Evolutionary conservation across 2,329 filamentous ascomycete species (phyloP), one percentile per base, ranked within the genome.

Genomic region (Botryotinia calthae): DNA sequence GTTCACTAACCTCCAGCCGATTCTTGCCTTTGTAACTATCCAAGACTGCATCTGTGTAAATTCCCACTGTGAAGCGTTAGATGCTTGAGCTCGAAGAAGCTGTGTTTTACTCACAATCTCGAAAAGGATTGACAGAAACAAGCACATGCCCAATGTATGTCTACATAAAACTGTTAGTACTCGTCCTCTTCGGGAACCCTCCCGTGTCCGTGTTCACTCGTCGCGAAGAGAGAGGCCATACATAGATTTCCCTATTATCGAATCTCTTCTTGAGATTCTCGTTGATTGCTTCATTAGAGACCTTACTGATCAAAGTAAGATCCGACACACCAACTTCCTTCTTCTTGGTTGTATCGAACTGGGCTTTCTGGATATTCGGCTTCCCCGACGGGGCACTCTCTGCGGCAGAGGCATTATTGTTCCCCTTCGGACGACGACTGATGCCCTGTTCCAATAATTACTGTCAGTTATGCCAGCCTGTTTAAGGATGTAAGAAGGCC

Each of bases 71-170:
- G 71, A 75, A 68, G 61, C 67, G 79, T 86, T 76, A 89, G 83
- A 77, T 70, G 48, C 71, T 22, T 4, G 44, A 40, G 22, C 20
- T 67, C 59, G 12, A 46, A 22, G 34, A 14, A 31, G 22, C 5
- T 4, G 5, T 42, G 12, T 56, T 42, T 34, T 31, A 86, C 87
- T 81, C 84, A 89, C 88, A 87, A 81, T 99, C 96, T 81, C 94
- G 91, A 84, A 99, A 99, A 51, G 96, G 96, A 83, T 99, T 99
- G 82, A 99, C 96, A 56, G 96, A 98, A 78, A 99, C 96, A 87
- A 99, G 84, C 83, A 99, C 96, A 91, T 98, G 95, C 85, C 96
- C 96, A 82, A 99, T 99, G 84, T 99, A 99, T 81, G 96, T 99
- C 88, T 90, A 79, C 77, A 73, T 18, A 51, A 37, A 77, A 72